Percentiles rank a stretch among this genome's conserved stretches.
phyloP scores from a whole-genome alignment of 176 grass and related monocot genomes.

The Tillandsia fasciculata region DNA sequence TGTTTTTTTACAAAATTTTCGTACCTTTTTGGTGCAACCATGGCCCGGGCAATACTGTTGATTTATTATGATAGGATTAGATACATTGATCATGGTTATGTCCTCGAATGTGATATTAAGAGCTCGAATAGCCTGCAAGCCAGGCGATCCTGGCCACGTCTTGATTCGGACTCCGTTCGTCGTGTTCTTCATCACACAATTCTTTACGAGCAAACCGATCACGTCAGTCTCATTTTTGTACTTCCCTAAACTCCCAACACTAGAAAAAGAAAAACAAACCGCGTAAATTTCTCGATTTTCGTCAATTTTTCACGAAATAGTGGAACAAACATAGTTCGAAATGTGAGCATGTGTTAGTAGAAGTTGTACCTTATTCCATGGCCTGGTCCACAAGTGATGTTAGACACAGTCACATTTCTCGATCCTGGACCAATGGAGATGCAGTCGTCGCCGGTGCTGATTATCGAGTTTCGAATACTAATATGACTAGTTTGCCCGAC shows the following conservation, averaged over 20 bases:
- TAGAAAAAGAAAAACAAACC: background rate
- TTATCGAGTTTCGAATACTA: background rate
- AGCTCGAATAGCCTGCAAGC: constrained; percentile 8
- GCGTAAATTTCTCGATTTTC: background rate
- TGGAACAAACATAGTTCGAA: background rate
- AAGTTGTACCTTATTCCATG: constrained; percentile 44
- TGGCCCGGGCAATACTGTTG: constrained; percentile 45
- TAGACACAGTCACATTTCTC: constrained; percentile 23
- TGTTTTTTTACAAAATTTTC: no score
- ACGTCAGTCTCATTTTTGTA: background rate
- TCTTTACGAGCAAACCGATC: constrained; percentile 32
- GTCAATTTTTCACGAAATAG: background rate
- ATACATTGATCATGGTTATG: constrained; percentile 33
- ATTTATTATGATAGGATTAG: constrained; percentile 72
- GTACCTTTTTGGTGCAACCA: constrained; percentile 13
- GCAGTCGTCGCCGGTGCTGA: constrained; percentile 51
- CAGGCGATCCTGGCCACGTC: constrained; percentile 40
- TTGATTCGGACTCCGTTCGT: constrained; percentile 49
- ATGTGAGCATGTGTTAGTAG: background rate
- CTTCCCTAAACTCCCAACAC: constrained; percentile 45
- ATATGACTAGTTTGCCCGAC: constrained; percentile 18
- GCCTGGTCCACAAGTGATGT: constrained; percentile 37
- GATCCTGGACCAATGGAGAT: constrained; percentile 34
- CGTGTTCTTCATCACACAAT: constrained; percentile 23
- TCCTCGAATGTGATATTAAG: constrained; percentile 58